These are phyloP conservation scores for Trichoderma parareesei DNA, from an alignment of 495 filamentous ascomycete genomes.

Conservation along the genomic window DNA sequence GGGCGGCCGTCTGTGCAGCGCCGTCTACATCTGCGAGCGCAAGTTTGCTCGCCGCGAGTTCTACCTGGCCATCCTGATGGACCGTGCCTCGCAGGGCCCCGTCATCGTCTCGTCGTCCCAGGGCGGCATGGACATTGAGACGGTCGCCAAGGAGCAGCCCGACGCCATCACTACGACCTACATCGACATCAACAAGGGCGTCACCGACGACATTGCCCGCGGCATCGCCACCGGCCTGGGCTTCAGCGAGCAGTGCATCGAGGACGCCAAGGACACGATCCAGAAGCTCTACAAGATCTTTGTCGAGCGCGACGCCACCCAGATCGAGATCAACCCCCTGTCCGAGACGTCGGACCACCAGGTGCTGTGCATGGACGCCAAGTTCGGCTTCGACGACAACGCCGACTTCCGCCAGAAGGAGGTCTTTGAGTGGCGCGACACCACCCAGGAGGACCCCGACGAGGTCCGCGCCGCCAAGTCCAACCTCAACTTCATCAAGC, in stretches of 20 bases:
- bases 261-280: slow-evolving; percentile 88
- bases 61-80: slow-evolving; percentile 97
- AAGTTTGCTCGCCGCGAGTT: slow-evolving; percentile 99
- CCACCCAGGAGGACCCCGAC: slow-evolving; percentile 90
- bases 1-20: slow-evolving; percentile 81
- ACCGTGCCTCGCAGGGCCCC: slow-evolving; percentile 81
- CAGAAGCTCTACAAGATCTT: slow-evolving; percentile 98
- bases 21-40: slow-evolving; percentile 97
- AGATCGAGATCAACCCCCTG: slow-evolving; percentile 98
- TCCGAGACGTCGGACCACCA: slow-evolving; percentile 95
- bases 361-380: slow-evolving; percentile 98
- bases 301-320: slow-evolving; percentile 94
- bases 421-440: slow-evolving; percentile 87
- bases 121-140: slow-evolving; percentile 98
- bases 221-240: slow-evolving; percentile 87
- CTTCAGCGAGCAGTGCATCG: slow-evolving; percentile 93
- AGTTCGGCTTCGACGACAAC: slow-evolving; percentile 96
- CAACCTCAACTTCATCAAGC: slow-evolving; percentile 98
- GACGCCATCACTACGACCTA: slow-evolving; percentile 89
- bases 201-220: slow-evolving; percentile 88
- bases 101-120: slow-evolving; percentile 97
- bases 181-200: slow-evolving; percentile 88
- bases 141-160: slow-evolving; percentile 94
- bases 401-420: slow-evolving; percentile 97
- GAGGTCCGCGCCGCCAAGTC: slow-evolving; percentile 93